Percentiles rank a stretch among this genome's conserved stretches.
Evolutionary conservation across 257 asterid species (phyloP).

Genomic region (Solanum corneliomulleri): DNA sequence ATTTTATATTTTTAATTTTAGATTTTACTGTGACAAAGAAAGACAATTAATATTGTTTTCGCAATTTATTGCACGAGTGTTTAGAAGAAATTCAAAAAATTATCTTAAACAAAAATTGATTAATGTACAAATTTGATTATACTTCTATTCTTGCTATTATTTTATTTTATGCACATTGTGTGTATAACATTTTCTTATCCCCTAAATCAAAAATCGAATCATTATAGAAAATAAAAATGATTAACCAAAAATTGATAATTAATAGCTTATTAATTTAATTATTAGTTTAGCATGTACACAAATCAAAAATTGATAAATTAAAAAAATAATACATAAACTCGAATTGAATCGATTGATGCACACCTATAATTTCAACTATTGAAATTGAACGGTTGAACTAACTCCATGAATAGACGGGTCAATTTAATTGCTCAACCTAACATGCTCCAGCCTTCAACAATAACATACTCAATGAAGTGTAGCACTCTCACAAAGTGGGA

Average conservation of each 20-base stretch:
- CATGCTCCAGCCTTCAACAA: not conserved
- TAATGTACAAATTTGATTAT: too few species aligned
- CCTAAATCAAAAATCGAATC: too few species aligned
- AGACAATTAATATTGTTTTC: not conserved
- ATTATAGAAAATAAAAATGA: not conserved
- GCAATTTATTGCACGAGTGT: not conserved
- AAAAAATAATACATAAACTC: not conserved
- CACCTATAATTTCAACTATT: not conserved
- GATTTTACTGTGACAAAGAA: not conserved
- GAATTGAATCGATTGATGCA: fast-evolving
- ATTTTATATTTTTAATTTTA: too few species aligned
- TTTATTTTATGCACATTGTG: not conserved
- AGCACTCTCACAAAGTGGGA: not conserved
- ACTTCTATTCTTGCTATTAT: too few species aligned
- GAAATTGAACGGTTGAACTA: not conserved
- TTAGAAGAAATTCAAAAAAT: not conserved
- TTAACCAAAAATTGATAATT: too few species aligned
- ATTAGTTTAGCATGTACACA: not conserved
- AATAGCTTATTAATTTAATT: not conserved
- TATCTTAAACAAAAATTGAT: too few species aligned
- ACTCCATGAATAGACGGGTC: not conserved
- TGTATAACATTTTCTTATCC: too few species aligned
- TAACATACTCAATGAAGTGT: not conserved
- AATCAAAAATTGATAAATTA: too few species aligned
- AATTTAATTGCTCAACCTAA: not conserved